Conservation (phyloP, 2,329 filamentous ascomycete genomes). For the Magnaporthales sp. region DNA sequence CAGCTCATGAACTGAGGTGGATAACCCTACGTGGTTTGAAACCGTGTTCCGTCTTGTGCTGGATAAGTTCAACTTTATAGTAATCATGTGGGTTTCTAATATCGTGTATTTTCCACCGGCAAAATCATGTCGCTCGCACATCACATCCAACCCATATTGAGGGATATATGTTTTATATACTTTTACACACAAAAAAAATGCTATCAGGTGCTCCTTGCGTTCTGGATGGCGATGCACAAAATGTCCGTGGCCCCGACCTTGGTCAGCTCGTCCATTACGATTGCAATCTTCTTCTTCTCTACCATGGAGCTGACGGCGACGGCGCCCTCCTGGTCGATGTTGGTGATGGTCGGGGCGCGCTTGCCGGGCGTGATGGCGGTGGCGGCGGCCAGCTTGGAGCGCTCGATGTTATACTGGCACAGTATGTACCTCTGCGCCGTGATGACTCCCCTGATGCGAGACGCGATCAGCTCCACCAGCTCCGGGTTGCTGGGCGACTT, state of each 20-base stretch:
- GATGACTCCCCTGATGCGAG: constrained; percentile 87
- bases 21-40: background rate
- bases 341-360: constrained; percentile 84
- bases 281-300: constrained; percentile 74
- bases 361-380: constrained; percentile 83
- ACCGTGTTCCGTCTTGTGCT: background rate
- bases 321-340: constrained; percentile 82
- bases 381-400: constrained; percentile 56
- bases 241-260: constrained; percentile 76
- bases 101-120: background rate
- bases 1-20: background rate
- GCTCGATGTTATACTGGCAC: constrained; percentile 91
- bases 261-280: constrained; percentile 77
- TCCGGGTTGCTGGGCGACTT: constrained; percentile 71
- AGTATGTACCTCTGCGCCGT: constrained; percentile 89
- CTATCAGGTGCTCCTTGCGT: constrained; percentile 32
- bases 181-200: background rate
- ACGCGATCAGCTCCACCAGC: constrained; percentile 75
- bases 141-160: background rate
- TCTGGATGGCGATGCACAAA: constrained; percentile 76
- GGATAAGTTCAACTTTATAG: background rate
- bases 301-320: constrained; percentile 95
- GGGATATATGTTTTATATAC: background rate
- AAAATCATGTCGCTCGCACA: background rate
- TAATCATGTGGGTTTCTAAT: background rate